Conservation (phyloP, 1,139 yeast genomes). For the Blastobotrys petasosporus region DNA sequence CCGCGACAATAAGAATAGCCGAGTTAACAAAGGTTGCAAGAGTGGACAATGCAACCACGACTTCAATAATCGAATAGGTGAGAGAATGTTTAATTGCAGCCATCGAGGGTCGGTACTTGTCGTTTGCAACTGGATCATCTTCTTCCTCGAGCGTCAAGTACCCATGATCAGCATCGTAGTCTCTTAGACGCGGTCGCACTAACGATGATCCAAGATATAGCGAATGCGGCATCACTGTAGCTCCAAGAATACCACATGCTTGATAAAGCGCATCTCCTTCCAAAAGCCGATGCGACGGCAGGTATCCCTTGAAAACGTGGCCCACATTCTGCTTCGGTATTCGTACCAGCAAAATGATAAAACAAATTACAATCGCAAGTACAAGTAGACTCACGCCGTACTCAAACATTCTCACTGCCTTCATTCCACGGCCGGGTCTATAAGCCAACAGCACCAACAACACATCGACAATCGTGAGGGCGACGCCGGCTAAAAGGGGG, state of each 20-base stretch:
- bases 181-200: slow-evolving; percentile 65
- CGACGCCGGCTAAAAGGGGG: slow-evolving; percentile 77
- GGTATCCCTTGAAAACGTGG: slow-evolving; percentile 60
- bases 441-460: slow-evolving; percentile 69
- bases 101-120: slow-evolving; percentile 56
- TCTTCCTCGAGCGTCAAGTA: slow-evolving; percentile 23
- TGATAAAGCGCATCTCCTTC: slow-evolving; percentile 60
- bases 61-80: slow-evolving; percentile 60
- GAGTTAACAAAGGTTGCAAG: slow-evolving; percentile 75
- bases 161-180: slow-evolving; percentile 42
- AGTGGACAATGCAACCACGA: slow-evolving; percentile 60
- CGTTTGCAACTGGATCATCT: slow-evolving; percentile 34
- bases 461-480: slow-evolving; percentile 65
- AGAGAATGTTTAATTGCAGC: slow-evolving; percentile 60
- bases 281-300: slow-evolving; percentile 60
- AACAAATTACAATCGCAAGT: slow-evolving; percentile 64
- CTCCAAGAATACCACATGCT: slow-evolving; percentile 74
- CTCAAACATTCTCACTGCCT: slow-evolving; percentile 60
- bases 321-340: slow-evolving; percentile 45
- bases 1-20: slow-evolving; percentile 71
- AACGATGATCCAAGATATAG: slow-evolving; percentile 69
- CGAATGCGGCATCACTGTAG: slow-evolving; percentile 81
- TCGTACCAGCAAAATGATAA: slow-evolving; percentile 58
- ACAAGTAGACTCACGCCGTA: slow-evolving; percentile 60
- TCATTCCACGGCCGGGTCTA: slow-evolving; percentile 61